Evolutionary conservation across 2,329 filamentous ascomycete species (phyloP), one percentile per base, ranked within the genome.

Genomic region (Fusarium agapanthi): DNA sequence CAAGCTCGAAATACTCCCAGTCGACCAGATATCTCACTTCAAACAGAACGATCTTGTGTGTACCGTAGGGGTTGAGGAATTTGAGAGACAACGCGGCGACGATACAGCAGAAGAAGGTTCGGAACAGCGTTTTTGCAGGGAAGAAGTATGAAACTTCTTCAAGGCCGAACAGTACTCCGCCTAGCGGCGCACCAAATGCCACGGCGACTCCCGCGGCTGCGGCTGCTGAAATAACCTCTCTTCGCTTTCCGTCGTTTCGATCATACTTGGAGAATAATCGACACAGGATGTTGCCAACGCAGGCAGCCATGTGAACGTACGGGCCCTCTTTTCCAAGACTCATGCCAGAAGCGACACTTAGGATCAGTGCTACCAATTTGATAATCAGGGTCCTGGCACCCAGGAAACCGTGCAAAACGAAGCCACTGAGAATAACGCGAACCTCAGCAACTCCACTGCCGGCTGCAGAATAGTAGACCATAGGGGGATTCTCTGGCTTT

Each of bases 91-190:
- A 83, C 0, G 96, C 95, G 4, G 96, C 95, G 37, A 93, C 92
- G 76, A 98, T 98, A 82, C 95, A 98, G 85, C 95, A 98, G 83
- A 98, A 98, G 82, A 99, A 99, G 0, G 96, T 98, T 59, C 96
- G 88, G 84, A 99, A 99, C 14, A 99, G 88, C 0, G 95, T 98
- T 84, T 99, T 98, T 11, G 95, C 94, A 1, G 96, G 95, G 80
- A 98, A 98, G 82, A 98, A 98, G 82, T 98, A 98, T 75, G 93
- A 90, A 70, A 98, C 95, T 86, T 98, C 96, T 82, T 99, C 96
- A 35, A 98, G 83, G 38, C 94, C 95, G 81, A 98, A 98, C 6
- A 98, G 86, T 4, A 98, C 95, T 58, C 95, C 95, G 14, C 95
- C 94, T 0, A 90, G 79, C 45, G 95, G 95, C 2, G 95, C 95